Percentiles rank a stretch among this genome's conserved stretches.
phyloP scores from a whole-genome alignment of 805 yeast genomes.

The Wickerhamiella dianesei region DNA sequence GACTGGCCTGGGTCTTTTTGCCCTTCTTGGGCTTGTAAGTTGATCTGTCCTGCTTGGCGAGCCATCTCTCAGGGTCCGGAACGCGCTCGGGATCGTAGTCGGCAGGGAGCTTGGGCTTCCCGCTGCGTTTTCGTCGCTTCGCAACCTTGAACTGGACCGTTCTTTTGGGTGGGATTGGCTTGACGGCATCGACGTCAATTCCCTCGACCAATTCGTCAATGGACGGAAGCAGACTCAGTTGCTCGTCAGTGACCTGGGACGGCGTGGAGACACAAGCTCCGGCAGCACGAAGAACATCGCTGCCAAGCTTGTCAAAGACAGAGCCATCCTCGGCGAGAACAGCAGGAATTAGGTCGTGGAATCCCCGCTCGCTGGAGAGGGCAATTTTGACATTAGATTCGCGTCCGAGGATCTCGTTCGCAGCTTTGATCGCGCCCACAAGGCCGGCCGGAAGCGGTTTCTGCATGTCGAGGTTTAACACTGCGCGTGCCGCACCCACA shows the following conservation, averaged over 20 bases:
- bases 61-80: slow-evolving; percentile 75
- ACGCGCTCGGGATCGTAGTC: slow-evolving; percentile 28
- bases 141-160: not conserved
- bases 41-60: slow-evolving; percentile 75
- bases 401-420: slow-evolving; percentile 15
- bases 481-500: not conserved
- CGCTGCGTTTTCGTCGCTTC: slow-evolving; percentile 23
- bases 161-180: not conserved
- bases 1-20: slow-evolving; percentile 34
- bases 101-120: slow-evolving; percentile 29
- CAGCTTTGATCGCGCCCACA: slow-evolving; percentile 35
- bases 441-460: slow-evolving; percentile 24
- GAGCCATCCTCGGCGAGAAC: not conserved
- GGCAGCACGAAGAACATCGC: slow-evolving; percentile 6
- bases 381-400: not conserved
- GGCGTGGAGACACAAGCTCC: slow-evolving; percentile 1
- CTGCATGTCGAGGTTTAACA: not conserved
- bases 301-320: slow-evolving; percentile 6
- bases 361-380: not conserved
- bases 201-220: slow-evolving; percentile 13
- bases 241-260: not conserved
- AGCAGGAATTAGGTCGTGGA: slow-evolving; percentile 27
- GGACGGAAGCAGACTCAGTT: slow-evolving; percentile 4
- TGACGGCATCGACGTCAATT: slow-evolving; percentile 20
- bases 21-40: slow-evolving; percentile 59